phyloP scores from a whole-genome alignment of 1,284 basidiomycete species.

The Lignosus rhinocerotis region DNA sequence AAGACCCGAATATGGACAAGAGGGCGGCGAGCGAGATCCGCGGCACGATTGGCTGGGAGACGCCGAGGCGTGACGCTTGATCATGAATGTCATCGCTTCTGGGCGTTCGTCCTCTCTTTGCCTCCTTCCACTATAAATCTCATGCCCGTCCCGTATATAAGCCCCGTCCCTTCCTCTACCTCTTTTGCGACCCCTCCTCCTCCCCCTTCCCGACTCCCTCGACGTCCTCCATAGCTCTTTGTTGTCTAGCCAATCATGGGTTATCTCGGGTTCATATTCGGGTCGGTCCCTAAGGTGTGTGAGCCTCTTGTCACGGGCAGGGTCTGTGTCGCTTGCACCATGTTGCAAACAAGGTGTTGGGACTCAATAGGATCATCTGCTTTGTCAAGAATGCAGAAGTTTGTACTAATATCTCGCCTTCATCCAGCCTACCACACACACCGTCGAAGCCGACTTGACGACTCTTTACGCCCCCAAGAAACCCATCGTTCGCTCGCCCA shows the following conservation, averaged over 20 bases:
- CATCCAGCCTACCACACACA: constrained; percentile 8
- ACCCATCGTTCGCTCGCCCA: constrained; percentile 13
- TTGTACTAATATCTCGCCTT: background rate
- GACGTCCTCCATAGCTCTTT: constrained; percentile 8
- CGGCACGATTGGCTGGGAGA: constrained; percentile 19
- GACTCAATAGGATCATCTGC: background rate
- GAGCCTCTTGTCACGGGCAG: background rate
- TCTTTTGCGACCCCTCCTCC: constrained; percentile 5
- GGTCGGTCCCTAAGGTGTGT: constrained; percentile 13
- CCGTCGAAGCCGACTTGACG: constrained; percentile 23
- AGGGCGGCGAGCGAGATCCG: constrained; percentile 15
- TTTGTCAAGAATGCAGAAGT: background rate
- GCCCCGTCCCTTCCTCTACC: background rate
- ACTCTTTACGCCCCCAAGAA: constrained; percentile 25
- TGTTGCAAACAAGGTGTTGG: background rate
- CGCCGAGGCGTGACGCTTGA: constrained; percentile 4
- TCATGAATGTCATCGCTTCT: constrained; percentile 10
- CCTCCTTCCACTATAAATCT: constrained; percentile 15
- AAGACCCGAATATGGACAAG: constrained; percentile 8
- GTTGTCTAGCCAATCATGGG: constrained; percentile 17
- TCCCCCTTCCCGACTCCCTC: constrained; percentile 9
- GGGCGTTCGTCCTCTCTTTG: constrained; percentile 10
- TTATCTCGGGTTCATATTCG: constrained; percentile 22
- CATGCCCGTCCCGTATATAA: constrained; percentile 20
- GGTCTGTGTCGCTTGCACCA: background rate